These are phyloP conservation scores for Linum usitatissimum DNA, from an alignment of 345 rosid genomes.

Conservation along the genomic window DNA sequence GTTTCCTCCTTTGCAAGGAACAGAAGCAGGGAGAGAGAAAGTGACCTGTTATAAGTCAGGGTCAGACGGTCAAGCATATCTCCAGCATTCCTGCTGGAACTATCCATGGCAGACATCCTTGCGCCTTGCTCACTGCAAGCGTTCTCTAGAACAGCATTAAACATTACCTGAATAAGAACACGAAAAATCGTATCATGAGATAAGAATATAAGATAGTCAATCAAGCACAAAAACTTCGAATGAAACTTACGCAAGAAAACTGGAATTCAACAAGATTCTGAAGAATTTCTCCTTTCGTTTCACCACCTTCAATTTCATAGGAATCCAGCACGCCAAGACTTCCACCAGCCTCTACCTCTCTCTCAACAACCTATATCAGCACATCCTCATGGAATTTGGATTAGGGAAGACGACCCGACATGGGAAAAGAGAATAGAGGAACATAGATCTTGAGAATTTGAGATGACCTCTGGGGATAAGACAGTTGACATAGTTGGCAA, in stretches of 20 bases:
- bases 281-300: constrained; percentile 81
- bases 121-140: background rate
- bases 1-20: too few species aligned
- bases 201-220: background rate
- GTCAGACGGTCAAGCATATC: background rate
- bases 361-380: constrained; percentile 59
- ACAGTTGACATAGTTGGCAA: constrained; percentile 72
- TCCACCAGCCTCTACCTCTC: constrained; percentile 78
- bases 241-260: constrained; percentile 79
- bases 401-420: constrained; percentile 3
- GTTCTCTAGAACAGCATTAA: background rate
- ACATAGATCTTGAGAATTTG: constrained; percentile 8
- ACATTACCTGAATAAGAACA: background rate
- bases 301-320: constrained; percentile 95
- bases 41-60: background rate
- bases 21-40: background rate
- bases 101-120: background rate
- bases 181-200: background rate
- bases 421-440: constrained; percentile 8
- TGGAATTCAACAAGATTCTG: constrained; percentile 94
- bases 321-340: constrained; percentile 83
- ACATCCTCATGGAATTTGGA: background rate
- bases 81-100: background rate
- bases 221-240: background rate
- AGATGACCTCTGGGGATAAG: constrained; percentile 71